phyloP scores from a whole-genome alignment of 139 green algal species.

The Chlorella sorokiniana region DNA sequence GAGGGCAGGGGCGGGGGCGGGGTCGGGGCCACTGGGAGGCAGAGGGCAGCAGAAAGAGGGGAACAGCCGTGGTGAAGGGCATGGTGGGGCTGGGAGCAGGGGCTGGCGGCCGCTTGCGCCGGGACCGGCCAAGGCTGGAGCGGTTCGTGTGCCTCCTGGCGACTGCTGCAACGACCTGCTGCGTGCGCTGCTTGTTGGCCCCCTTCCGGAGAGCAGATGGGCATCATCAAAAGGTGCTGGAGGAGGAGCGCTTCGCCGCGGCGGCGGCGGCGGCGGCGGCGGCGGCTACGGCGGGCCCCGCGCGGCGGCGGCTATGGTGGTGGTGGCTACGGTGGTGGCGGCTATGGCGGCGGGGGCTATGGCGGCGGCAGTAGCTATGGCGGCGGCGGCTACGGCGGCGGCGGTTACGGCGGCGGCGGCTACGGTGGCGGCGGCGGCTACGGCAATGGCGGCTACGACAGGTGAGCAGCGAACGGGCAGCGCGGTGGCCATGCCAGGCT shows the following conservation, averaged over 20 bases:
- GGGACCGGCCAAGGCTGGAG: too few species aligned
- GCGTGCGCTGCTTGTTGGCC: not conserved
- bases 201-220: slow-evolving; percentile 45
- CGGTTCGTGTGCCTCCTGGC: not conserved
- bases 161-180: not conserved
- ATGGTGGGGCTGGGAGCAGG: too few species aligned
- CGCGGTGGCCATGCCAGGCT: too few species aligned
- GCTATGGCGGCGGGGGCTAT: slow-evolving; percentile 29
- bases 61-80: too few species aligned
- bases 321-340: not conserved
- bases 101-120: too few species aligned
- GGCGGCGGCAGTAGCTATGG: slow-evolving; percentile 31
- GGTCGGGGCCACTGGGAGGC: not conserved
- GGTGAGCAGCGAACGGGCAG: too few species aligned
- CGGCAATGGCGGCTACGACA: not conserved
- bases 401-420: not conserved
- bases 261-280: not conserved
- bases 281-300: not conserved
- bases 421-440: slow-evolving; percentile 14
- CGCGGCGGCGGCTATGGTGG: not conserved
- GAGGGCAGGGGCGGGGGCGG: not conserved
- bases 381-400: slow-evolving; percentile 29
- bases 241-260: slow-evolving; percentile 27
- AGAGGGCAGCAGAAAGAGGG: too few species aligned
- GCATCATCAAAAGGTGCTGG: slow-evolving; percentile 65